Base-by-base conservation (phyloP, 805 yeast species). In the Saturnispora mendoncae region DNA sequence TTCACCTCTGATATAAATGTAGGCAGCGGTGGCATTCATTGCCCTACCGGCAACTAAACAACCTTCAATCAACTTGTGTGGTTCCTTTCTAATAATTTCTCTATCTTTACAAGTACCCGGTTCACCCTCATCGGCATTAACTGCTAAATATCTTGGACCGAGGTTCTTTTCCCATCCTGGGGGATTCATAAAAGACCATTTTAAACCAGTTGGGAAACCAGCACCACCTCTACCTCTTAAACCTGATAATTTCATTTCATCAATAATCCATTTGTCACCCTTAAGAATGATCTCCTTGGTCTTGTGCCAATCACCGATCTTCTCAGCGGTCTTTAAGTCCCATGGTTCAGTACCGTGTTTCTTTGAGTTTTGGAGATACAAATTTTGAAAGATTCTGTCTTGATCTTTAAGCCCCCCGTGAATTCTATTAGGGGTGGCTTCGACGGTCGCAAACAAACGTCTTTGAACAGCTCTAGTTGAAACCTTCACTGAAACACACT, bases 71-170 rank as follows among this genome's bases (percentile, higher is more conserved):
- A 85, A 76, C 68, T 84, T 85, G 62, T 85, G 95, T 33, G 95
- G 95, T 60, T 84, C 94, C 62, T 85, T 85, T 61, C 94, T 75
- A 58, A 85, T 80, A 60, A 85, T 85, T 63, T 85, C 94, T 60
- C 95, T 75, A 64, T 85, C 95, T 66, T 85, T 85, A 65, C 95
- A 85, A 39, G 95, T 85, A 47, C 95, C 95, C 12, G 95, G 95
- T 65, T 85, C 95, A 54, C 95, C 95, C 66, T 85, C 95, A 67
- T 85, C 95, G 42, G 95, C 95, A 62, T 85, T 85, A 54, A 85
- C 86, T 37, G 85, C 94, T 52, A 85, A 71, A 60, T 84, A 84
- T 56, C 94, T 74, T 46, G 95, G 92, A n/a, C 95, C 95, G 13
- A 65, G 66, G 64, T 84, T 84, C 58, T 84, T 85, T 47, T 84